Evolutionary conservation across 768 basidiomycete species (phyloP).

Genomic region (Vararia minispora): DNA sequence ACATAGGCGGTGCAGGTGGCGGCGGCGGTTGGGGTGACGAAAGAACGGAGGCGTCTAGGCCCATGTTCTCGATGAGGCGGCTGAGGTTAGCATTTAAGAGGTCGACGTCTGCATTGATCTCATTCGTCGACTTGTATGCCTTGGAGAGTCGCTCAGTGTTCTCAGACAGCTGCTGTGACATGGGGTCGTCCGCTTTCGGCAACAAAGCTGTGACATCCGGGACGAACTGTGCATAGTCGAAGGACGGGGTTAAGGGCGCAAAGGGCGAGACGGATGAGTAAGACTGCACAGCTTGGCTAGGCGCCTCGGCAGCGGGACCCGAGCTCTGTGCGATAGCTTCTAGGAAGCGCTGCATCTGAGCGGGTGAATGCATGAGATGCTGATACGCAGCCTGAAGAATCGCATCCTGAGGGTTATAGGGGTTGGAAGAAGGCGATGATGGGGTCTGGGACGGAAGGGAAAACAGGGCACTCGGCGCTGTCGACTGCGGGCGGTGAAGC

Average conservation of each 20-base stretch:
- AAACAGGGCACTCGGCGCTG: too few relatives aligned
- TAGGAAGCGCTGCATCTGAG: conserved; percentile 18
- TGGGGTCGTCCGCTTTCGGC: conserved; percentile 19
- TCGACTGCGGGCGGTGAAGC: conserved; percentile 7
- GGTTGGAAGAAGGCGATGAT: neutral
- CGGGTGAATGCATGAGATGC: conserved; percentile 17
- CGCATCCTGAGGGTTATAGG: too few relatives aligned
- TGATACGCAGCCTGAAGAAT: conserved; percentile 15
- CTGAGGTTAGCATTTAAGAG: conserved; percentile 58
- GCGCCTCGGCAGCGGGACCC: neutral
- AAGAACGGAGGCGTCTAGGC: conserved; percentile 40
- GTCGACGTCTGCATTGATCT: conserved; percentile 66
- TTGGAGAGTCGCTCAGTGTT: conserved; percentile 36
- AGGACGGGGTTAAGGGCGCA: neutral
- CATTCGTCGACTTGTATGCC: conserved; percentile 47
- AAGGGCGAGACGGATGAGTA: neutral
- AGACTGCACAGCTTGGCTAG: neutral
- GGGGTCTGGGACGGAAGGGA: neutral
- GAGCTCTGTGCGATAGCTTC: conserved; percentile 15
- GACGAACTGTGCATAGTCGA: neutral
- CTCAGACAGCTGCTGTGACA: conserved; percentile 23
- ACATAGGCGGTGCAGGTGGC: neutral
- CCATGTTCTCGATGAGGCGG: conserved; percentile 59
- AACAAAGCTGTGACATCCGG: conserved; percentile 17
- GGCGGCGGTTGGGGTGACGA: conserved; percentile 5